These are phyloP conservation scores for Esteya vermicola DNA, from an alignment of 2,329 filamentous ascomycete genomes.

Conservation along the genomic window DNA sequence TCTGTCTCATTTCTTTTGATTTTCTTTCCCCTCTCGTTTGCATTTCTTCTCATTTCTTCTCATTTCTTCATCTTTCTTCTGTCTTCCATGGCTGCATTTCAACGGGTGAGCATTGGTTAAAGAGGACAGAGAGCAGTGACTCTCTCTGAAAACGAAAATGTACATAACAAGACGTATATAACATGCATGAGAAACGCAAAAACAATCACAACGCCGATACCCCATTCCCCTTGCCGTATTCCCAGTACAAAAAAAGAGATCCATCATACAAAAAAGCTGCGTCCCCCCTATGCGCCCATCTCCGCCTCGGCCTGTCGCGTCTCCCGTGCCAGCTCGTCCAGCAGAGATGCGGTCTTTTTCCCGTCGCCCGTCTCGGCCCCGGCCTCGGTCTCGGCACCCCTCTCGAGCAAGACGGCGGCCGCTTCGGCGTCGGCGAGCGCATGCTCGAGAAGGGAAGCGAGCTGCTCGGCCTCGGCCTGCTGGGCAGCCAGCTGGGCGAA, in stretches of 20 bases:
- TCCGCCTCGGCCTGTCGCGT: slow-evolving; percentile 28
- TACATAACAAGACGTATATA: too few relatives aligned
- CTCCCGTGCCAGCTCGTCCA: slow-evolving; percentile 34
- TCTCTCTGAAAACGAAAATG: too few relatives aligned
- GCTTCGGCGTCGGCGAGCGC: slow-evolving; percentile 38
- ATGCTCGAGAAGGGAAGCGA: slow-evolving; percentile 35
- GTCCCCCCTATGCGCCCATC: slow-evolving; percentile 20
- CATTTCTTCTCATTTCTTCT: not conserved
- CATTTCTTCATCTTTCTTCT: not conserved
- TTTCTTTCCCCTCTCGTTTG: not conserved
- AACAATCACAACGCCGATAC: too few relatives aligned
- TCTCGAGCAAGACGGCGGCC: slow-evolving; percentile 34
- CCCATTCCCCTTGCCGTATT: too few relatives aligned
- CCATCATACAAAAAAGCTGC: too few relatives aligned
- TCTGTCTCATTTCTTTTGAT: not conserved
- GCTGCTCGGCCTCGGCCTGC: slow-evolving; percentile 36
- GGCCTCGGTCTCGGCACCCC: too few relatives aligned
- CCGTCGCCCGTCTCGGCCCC: too few relatives aligned
- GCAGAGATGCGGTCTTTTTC: slow-evolving; percentile 18
- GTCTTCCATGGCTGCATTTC: too few relatives aligned
- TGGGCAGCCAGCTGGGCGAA: slow-evolving; percentile 37
- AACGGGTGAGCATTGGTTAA: too few relatives aligned
- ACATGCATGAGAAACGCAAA: too few relatives aligned
- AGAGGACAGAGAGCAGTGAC: too few relatives aligned
- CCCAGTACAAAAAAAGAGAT: too few relatives aligned